Evolutionary conservation across 495 filamentous ascomycete species (phyloP), one percentile per base, ranked within the genome.

Genomic region (Podospora pseudoanserina): DNA sequence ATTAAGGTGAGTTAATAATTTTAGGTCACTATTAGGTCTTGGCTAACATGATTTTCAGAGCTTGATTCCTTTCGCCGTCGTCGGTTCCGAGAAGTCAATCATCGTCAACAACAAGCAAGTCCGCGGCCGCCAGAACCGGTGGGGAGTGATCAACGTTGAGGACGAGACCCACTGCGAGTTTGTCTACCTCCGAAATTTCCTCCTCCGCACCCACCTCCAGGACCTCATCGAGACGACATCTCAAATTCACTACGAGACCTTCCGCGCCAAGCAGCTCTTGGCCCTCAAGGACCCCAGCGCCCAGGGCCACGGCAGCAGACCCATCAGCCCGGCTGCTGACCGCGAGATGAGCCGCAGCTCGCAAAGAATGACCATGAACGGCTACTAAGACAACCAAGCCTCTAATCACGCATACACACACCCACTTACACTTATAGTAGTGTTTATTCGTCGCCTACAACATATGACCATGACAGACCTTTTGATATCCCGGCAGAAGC

Each of bases 91-190:
- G 85, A 96, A 95, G 85, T 93, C 90, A 66, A 97, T 99, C 77
- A 92, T 97, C 67, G 92, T 99, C 75, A 91, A 93, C 73, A 96
- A 96, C 81, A 95, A 97, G 84, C 93, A 96, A 81, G 95, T 99
- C 67, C 95, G 95, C 71, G 95, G 94, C 64, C 93, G 95, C 67
- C 95, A 98, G 81, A 99, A 98, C 85, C 88, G 96, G 81, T 99
- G 95, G 95, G 95, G 95, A 75, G 92, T 97, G 63, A 98, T 99
- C 84, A 98, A 99, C 78, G 95, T 99, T 67, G 95, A 99, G 83
- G 93, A 99, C 72, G 95, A 98, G 84, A 96, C 89, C 81, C 95
- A 99, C 83, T 99, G 95, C 88, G 95, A 99, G 86, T 99, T 99
- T 76, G 90, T 98, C 74, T 97, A 95, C 79, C 87, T 99, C 68